Evolutionary conservation across 805 yeast genomes (phyloP).

Genomic region (Komagataella populi): DNA sequence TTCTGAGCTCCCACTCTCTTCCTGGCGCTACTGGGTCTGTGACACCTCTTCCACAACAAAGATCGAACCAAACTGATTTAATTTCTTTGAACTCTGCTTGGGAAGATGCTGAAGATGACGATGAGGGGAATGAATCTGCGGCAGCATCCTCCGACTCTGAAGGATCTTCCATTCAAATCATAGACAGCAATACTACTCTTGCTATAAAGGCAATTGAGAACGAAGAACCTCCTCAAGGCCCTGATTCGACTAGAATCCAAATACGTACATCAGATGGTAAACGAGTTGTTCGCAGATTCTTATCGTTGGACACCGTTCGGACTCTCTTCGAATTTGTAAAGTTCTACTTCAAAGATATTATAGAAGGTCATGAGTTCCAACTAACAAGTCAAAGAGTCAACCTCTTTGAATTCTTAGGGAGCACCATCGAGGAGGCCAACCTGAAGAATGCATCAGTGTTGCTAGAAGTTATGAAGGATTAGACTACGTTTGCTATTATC

Average conservation of each 20-base stretch:
- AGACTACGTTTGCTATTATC: neutral
- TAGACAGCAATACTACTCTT: neutral
- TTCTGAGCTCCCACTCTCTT: constrained; percentile 51
- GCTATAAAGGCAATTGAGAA: constrained; percentile 34
- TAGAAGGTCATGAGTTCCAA: constrained; percentile 34
- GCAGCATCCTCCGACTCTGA: constrained; percentile 8
- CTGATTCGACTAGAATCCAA: constrained; percentile 54
- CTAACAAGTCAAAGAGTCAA: constrained; percentile 45
- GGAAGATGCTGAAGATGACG: constrained; percentile 9
- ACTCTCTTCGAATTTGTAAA: constrained; percentile 57
- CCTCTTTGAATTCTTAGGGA: constrained; percentile 36
- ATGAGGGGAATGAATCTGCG: constrained; percentile 5
- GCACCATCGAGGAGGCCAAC: constrained; percentile 60
- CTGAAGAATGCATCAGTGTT: constrained; percentile 71
- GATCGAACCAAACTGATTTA: constrained; percentile 24
- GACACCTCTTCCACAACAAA: constrained; percentile 65
- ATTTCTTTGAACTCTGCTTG: constrained; percentile 3
- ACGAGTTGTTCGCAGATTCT: constrained; percentile 61
- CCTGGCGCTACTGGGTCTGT: constrained; percentile 36
- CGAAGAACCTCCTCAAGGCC: constrained; percentile 47
- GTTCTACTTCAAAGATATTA: constrained; percentile 30
- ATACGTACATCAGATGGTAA: constrained; percentile 84
- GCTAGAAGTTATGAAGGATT: constrained; percentile 36
- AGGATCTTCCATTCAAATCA: constrained; percentile 8
- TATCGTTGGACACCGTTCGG: constrained; percentile 40